Percentiles rank a stretch among this genome's conserved stretches.
phyloP scores from a whole-genome alignment of 2,329 filamentous ascomycete genomes.

The Aspergillus chevalieri region DNA sequence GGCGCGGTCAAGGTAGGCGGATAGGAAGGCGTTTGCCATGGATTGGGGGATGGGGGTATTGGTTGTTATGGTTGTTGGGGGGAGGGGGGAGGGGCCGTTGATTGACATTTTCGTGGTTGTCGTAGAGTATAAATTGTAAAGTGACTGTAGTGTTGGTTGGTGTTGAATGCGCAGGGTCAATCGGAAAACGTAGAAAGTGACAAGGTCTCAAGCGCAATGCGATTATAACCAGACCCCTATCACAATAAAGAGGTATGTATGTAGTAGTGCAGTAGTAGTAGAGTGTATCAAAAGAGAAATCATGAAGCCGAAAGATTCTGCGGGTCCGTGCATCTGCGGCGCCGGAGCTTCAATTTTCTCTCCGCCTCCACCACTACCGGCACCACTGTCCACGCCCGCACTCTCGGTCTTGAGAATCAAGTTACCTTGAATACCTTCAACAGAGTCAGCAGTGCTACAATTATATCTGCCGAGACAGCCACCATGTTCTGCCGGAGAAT shows the following conservation, averaged over 20 bases:
- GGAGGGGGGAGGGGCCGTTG: slow-evolving; percentile 31
- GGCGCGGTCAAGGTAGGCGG: slow-evolving; percentile 38
- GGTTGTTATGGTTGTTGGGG: slow-evolving; percentile 32
- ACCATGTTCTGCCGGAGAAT: slow-evolving; percentile 31
- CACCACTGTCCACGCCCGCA: no score
- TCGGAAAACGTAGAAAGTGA: no score
- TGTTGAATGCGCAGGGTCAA: no score
- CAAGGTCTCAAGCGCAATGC: no score
- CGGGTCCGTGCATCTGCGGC: slow-evolving; percentile 27
- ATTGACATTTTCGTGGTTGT: slow-evolving; percentile 25
- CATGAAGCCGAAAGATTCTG: slow-evolving; percentile 3
- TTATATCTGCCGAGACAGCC: not conserved
- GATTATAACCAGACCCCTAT: no score
- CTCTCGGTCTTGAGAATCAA: no score
- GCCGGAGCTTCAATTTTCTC: slow-evolving; percentile 29
- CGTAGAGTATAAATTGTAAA: no score
- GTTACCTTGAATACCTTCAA: no score
- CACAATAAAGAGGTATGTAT: no score
- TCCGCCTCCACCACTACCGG: slow-evolving; percentile 12
- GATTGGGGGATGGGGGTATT: slow-evolving; percentile 32
- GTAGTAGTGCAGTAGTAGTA: no score
- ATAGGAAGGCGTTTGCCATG: slow-evolving; percentile 36
- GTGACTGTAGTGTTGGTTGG: no score
- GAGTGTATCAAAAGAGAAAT: not conserved
- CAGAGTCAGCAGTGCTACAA: no score